Evolutionary conservation across 140 eudicot genomes (phyloP).

Genomic region (Erigeron philadelphicus): DNA sequence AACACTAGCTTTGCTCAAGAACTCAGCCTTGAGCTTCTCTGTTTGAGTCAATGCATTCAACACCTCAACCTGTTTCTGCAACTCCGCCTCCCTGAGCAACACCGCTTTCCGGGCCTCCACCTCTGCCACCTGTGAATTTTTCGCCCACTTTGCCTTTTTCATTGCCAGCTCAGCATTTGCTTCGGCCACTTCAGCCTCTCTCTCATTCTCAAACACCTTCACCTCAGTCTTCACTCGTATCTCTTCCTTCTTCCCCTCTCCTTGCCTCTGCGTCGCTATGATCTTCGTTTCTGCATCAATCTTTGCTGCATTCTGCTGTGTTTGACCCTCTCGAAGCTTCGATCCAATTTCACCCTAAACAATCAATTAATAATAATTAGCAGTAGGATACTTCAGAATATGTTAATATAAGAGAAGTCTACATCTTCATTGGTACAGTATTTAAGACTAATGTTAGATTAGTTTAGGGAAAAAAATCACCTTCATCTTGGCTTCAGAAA

Average conservation of each 20-base stretch:
- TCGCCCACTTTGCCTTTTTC: slow-evolving; percentile 39
- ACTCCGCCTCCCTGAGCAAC: slow-evolving; percentile 38
- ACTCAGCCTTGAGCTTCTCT: slow-evolving; percentile 40
- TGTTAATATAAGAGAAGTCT: too few species aligned
- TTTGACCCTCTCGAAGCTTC: slow-evolving; percentile 32
- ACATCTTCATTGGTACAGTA: too few species aligned
- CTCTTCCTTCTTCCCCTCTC: slow-evolving; percentile 39
- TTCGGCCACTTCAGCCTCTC: slow-evolving; percentile 38
- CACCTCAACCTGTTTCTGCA: slow-evolving; percentile 41
- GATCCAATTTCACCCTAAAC: slow-evolving; percentile 34
- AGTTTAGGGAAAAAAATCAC: background rate
- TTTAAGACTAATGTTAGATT: background rate
- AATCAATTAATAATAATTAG: background rate
- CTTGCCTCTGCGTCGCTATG: slow-evolving; percentile 33
- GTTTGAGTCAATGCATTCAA: slow-evolving; percentile 38
- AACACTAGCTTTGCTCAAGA: slow-evolving; percentile 43
- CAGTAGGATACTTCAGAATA: too few species aligned
- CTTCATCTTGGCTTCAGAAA: slow-evolving; percentile 19
- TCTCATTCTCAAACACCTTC: slow-evolving; percentile 31
- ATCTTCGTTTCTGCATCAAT: slow-evolving; percentile 41
- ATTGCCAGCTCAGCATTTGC: slow-evolving; percentile 35
- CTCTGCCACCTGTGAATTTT: slow-evolving; percentile 38
- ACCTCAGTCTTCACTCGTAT: slow-evolving; percentile 33
- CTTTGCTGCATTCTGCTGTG: slow-evolving; percentile 36
- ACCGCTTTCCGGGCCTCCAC: slow-evolving; percentile 41